phyloP scores from a whole-genome alignment of 139 green algal genomes.

The Coelastrella sp. region DNA sequence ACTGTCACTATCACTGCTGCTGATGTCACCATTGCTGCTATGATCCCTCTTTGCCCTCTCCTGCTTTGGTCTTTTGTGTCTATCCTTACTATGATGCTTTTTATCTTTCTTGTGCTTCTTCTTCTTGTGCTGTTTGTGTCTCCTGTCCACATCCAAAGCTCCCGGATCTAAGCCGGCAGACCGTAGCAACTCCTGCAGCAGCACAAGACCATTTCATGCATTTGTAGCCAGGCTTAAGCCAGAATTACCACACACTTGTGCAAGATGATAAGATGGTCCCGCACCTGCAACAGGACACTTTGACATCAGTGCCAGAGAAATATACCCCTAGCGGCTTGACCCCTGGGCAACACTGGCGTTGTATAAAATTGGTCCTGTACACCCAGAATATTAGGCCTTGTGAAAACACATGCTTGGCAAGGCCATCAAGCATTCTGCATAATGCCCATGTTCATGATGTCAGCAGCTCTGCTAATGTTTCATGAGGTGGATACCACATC shows the following conservation, averaged over 20 bases:
- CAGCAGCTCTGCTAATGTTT: background rate
- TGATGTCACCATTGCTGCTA: constrained; percentile 9
- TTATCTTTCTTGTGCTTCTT: constrained; percentile 39
- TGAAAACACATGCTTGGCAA: background rate
- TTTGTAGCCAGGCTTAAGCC: background rate
- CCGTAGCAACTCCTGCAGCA: constrained; percentile 27
- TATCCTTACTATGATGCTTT: constrained; percentile 19
- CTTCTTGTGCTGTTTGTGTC: constrained; percentile 7
- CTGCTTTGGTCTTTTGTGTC: constrained; percentile 3
- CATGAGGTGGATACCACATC: constrained; percentile 13
- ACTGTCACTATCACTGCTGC: constrained; percentile 25
- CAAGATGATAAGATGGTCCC: too few species aligned
- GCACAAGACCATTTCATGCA: background rate
- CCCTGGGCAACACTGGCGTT: too few species aligned
- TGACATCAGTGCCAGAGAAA: too few species aligned
- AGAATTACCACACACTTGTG: background rate
- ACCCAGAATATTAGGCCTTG: background rate
- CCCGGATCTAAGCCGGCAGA: constrained; percentile 23
- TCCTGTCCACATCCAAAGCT: background rate
- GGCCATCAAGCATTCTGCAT: background rate
- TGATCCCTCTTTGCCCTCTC: background rate
- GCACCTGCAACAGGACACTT: too few species aligned
- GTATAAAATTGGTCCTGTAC: too few species aligned
- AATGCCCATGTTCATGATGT: background rate
- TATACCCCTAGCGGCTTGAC: too few species aligned